A percentile compares a stretch with the other conserved stretches of the same genome.
Evolutionary conservation across 306 rosid species (phyloP).

Genomic region (Castanea crenata): DNA sequence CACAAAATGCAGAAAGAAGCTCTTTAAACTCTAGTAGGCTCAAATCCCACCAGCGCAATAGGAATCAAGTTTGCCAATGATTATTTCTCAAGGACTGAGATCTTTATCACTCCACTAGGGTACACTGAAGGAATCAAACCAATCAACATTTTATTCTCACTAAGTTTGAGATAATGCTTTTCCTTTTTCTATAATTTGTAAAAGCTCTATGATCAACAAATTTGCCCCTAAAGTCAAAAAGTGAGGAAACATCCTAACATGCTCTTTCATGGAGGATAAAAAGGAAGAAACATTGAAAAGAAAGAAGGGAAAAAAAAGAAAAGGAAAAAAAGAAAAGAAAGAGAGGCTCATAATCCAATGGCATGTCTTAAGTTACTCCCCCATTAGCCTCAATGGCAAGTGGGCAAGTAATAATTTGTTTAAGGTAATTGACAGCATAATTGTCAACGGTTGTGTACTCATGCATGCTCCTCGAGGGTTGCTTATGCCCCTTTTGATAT

Average conservation of each 20-base stretch:
- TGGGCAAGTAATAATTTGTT: conserved; percentile 41
- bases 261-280: conserved; percentile 44
- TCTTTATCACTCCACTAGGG: conserved; percentile 38
- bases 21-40: conserved; percentile 24
- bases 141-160: conserved; percentile 41
- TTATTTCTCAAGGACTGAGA: conserved; percentile 40
- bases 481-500: not conserved
- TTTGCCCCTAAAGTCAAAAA: conserved; percentile 72
- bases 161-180: conserved; percentile 41
- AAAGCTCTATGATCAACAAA: conserved; percentile 58
- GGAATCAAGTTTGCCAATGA: conserved; percentile 33
- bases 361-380: conserved; percentile 18
- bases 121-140: conserved; percentile 48
- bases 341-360: conserved; percentile 51
- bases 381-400: conserved; percentile 32
- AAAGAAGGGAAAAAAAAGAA: not conserved
- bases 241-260: conserved; percentile 43
- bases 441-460: conserved; percentile 42
- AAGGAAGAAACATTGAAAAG: conserved; percentile 24
- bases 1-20: conserved; percentile 21
- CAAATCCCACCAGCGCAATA: conserved; percentile 34
- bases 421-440: conserved; percentile 27
- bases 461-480: conserved; percentile 16
- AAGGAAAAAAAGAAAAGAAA: not conserved
- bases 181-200: conserved; percentile 35